These are phyloP conservation scores for Globisporangium abappressorium DNA, from an alignment of 352 stramenopile species.

Conservation along the genomic window DNA sequence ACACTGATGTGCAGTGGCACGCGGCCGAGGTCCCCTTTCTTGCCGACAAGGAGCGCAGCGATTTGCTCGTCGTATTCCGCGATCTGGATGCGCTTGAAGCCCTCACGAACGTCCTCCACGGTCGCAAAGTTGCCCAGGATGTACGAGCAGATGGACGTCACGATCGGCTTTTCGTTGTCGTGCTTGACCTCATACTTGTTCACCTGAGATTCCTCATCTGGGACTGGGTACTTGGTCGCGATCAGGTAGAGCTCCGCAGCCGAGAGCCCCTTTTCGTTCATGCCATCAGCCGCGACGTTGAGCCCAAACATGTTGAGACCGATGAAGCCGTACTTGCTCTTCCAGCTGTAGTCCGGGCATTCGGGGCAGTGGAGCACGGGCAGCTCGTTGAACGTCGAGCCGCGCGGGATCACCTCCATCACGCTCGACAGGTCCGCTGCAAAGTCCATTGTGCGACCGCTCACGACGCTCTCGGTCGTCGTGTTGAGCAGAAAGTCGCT, in stretches of 20 bases:
- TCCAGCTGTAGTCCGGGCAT: constrained; percentile 47
- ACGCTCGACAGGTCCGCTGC: constrained; percentile 37
- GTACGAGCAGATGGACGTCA: constrained; percentile 68
- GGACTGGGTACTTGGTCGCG: constrained; percentile 46
- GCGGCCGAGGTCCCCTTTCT: constrained; percentile 20
- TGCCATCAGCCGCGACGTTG: constrained; percentile 50
- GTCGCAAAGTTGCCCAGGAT: constrained; percentile 68
- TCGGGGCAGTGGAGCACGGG: constrained; percentile 30
- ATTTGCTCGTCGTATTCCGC: constrained; percentile 46
- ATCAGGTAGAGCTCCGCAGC: constrained; percentile 47
- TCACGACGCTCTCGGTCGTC: constrained; percentile 30
- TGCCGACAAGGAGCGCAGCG: constrained; percentile 21
- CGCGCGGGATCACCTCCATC: constrained; percentile 48
- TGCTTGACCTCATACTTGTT: not conserved
- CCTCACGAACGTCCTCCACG: constrained; percentile 51
- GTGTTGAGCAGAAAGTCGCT: constrained; percentile 61
- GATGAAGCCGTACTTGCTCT: constrained; percentile 41
- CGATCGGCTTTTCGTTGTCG: constrained; percentile 37
- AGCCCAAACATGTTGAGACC: constrained; percentile 49
- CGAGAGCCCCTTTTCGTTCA: constrained; percentile 55
- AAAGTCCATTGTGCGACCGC: constrained; percentile 59
- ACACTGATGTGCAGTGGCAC: constrained; percentile 62
- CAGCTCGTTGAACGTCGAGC: constrained; percentile 45
- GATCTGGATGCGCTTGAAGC: constrained; percentile 50
- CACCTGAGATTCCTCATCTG: constrained; percentile 15